Evolutionary conservation across 108 stramenopile species (phyloP), one percentile per base, ranked within the genome.

Genomic region (Nannochloropsis salina): DNA sequence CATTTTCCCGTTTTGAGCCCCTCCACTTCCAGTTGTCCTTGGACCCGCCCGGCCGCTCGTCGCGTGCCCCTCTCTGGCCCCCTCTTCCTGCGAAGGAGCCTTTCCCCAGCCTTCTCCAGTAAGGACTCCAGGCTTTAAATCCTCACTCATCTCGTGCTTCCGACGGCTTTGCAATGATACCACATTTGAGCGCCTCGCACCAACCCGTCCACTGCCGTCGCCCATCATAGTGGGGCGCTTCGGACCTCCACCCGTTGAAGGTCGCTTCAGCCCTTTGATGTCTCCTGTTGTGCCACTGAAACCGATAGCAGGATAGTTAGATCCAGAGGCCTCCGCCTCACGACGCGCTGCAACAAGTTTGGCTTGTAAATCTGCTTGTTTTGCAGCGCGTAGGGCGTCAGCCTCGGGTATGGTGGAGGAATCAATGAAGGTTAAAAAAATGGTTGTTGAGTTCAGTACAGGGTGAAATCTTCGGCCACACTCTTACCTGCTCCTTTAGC

Each of bases 241-340:
- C 61, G 61, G 61, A n/a, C 4, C 61, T 6, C 61, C 61, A 74
- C 61, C 61, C 61, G n/a, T n/a, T n/a, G 61, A 74, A n/a, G 61
- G 61, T n/a, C 61, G 61, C 61, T 74, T 74, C 61, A 4, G 61
- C 20, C 61, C n/a, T n/a, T n/a, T 74, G 2, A 1, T 74, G 61
- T n/a, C n/a, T n/a, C 61, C 15, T 15, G 61, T n/a, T n/a, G 61
- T n/a, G n/a, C 6, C n/a, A n/a, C 61, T n/a, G 20, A 74, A n/a
- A 15, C 20, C 61, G 61, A 15, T 74, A 15, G 3, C 15, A n/a
- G 61, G n/a, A 74, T 2, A n/a, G 15, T 15, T n/a, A 15, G n/a
- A 74, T 74, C 61, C 61, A n/a, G 61, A 74, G 15, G 61, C 61
- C 61, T 74, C 61, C 20, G 61, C 61, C n/a, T 74, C 61, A n/a